Evolutionary conservation across 2,329 filamentous ascomycete species (phyloP), one percentile per base, ranked within the genome.

Genomic region (Pestalotiopsis sp.): DNA sequence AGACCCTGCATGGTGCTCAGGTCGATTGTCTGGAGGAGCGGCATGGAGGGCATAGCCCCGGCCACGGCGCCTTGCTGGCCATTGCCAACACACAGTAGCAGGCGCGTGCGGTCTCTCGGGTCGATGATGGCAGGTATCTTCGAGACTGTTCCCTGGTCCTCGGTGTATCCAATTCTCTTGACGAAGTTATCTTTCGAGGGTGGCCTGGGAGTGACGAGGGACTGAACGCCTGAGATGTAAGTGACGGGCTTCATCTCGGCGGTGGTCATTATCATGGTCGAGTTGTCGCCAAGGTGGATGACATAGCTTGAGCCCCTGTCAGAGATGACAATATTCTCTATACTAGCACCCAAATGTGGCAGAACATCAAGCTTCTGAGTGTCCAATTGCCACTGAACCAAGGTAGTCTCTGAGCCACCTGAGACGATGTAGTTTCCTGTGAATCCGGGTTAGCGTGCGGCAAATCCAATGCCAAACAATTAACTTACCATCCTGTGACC

Each of bases 351-450:
- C 68, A 99, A 86, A 86, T 98, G 94, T n/a, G 96, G 96, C 36
- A 99, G 83, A 76, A 91, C 93, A 76, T 96, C 92, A 75, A 90
- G 90, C 77, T 91, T 91, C 71, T 91, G 91, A 0, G 95, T 98
- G 73, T 97, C 93, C 68, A 98, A 85, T 80, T 99, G 96, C 95
- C 95, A 98, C 39, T 98, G 84, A 9, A 97, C 93, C 57, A 99
- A 85, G 23, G 94, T 92, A 7, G 94, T 95, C 81, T 99, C 96
- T 25, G 90, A 90, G 39, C 96, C 96, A 76, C 96, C 96, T 68
- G 96, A 98, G 66, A 99, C 91, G 69, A 99, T 82, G 79, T 99
- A 99, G 77, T 97, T 94, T 64, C 93, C 93, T 96, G 73, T 9
- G 45, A 9, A 23, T 6, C 9, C 25, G 27, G 49, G 68, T 77